phyloP scores from a whole-genome alignment of 2,329 filamentous ascomycete genomes.

The Pseudogymnoascus verrucosus region DNA sequence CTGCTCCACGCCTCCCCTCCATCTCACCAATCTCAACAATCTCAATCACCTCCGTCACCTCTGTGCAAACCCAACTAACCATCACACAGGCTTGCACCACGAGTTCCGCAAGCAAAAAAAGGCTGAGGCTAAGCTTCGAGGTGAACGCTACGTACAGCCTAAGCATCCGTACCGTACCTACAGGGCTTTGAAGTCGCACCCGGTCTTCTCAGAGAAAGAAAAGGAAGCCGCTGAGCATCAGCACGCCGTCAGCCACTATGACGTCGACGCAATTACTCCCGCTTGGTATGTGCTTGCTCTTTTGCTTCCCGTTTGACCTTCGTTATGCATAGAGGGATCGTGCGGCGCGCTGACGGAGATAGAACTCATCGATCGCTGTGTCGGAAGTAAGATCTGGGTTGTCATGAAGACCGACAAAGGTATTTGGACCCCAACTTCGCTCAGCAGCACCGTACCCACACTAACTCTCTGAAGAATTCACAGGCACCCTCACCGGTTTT shows the following conservation, averaged over 20 bases:
- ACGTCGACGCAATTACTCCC: constrained; percentile 68
- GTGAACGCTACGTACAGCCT: neutral
- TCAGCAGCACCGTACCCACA: neutral
- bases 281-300: constrained; percentile 44
- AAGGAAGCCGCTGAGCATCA: neutral
- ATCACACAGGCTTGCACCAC: neutral
- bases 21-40: too few species aligned
- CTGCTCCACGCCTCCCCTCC: neutral
- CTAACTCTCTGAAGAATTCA: constrained; percentile 62
- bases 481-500: constrained; percentile 87
- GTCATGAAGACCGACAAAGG: constrained; percentile 99
- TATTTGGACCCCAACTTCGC: constrained; percentile 32
- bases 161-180: neutral
- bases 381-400: constrained; percentile 96
- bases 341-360: constrained; percentile 9
- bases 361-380: constrained; percentile 99
- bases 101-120: neutral
- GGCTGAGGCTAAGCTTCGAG: neutral
- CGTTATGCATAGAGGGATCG: neutral
- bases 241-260: constrained; percentile 25
- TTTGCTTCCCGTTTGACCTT: constrained; percentile 13
- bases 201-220: neutral
- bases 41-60: neutral
- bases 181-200: neutral
- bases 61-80: neutral